These are phyloP conservation scores for Phaeosphaeriaceae sp. DNA, from an alignment of 2,329 filamentous ascomycete genomes.

Conservation along the genomic window DNA sequence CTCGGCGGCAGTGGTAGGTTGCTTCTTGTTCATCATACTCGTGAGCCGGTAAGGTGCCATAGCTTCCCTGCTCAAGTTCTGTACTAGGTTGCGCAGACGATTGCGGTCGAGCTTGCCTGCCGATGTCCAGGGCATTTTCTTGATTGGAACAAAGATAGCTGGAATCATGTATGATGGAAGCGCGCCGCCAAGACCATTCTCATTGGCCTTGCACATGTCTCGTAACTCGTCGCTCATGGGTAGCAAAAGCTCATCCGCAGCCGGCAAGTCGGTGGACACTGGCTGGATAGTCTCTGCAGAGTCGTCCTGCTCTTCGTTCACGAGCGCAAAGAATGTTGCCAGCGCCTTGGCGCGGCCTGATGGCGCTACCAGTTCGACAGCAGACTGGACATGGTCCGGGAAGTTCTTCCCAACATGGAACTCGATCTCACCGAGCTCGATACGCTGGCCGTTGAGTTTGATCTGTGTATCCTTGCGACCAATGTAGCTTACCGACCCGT, in stretches of 20 bases:
- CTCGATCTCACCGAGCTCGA: conserved; percentile 40
- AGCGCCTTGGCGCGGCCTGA: conserved; percentile 39
- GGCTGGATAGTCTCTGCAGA: conserved; percentile 19
- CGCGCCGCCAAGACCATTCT: conserved; percentile 36
- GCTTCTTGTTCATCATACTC: conserved; percentile 36
- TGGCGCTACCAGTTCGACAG: conserved; percentile 42
- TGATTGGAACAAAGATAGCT: conserved; percentile 40
- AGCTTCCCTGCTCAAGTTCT: conserved; percentile 37
- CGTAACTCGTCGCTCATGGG: conserved; percentile 33
- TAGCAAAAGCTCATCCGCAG: conserved; percentile 37
- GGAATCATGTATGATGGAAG: conserved; percentile 47
- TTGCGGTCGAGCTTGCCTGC: conserved; percentile 45
- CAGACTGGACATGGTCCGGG: conserved; percentile 39
- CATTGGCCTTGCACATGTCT: conserved; percentile 37
- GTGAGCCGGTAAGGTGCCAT: conserved; percentile 39
- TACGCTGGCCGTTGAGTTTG: conserved; percentile 39
- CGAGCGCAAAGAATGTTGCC: conserved; percentile 39
- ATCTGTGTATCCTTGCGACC: conserved; percentile 40
- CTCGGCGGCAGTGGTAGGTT: conserved; percentile 33
- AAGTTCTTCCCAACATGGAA: conserved; percentile 43
- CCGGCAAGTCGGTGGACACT: conserved; percentile 23
- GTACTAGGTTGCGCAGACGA: conserved; percentile 32
- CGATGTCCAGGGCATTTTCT: conserved; percentile 40
- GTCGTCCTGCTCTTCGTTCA: conserved; percentile 14
- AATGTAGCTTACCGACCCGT: conserved; percentile 36